These are phyloP conservation scores for Ogataea methylovora DNA, from an alignment of 805 yeast species.

Conservation along the genomic window DNA sequence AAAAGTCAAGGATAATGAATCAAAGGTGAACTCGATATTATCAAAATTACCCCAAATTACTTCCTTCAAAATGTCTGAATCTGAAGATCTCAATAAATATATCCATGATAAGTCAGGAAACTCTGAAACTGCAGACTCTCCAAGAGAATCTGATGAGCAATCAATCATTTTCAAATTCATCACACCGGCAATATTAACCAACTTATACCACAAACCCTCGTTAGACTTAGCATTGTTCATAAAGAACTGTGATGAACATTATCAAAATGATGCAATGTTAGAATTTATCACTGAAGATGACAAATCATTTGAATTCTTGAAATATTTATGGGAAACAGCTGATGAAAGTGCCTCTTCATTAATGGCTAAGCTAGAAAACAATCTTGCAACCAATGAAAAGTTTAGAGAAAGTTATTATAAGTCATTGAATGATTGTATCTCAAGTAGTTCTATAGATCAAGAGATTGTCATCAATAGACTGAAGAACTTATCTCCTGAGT, in stretches of 20 bases:
- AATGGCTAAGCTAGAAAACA: constrained; percentile 14
- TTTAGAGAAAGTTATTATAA: constrained; percentile 9
- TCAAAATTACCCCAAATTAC: constrained; percentile 7
- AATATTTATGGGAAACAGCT: constrained; percentile 6
- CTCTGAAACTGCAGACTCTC: constrained; percentile 1
- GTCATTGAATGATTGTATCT: constrained; percentile 6
- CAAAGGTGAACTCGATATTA: constrained; percentile 7
- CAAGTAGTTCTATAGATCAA: background rate
- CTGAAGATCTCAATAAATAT: constrained; percentile 13
- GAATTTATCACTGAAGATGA: constrained; percentile 6
- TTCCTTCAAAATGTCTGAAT: constrained; percentile 13
- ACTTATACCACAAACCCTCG: constrained; percentile 24
- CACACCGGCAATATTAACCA: constrained; percentile 24
- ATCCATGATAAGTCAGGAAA: constrained; percentile 10
- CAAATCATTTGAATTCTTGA: constrained; percentile 10
- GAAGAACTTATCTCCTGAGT: constrained; percentile 1
- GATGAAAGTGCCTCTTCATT: constrained; percentile 3
- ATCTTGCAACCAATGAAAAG: constrained; percentile 4
- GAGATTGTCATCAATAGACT: constrained; percentile 2
- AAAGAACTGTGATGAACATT: constrained; percentile 14
- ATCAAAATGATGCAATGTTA: constrained; percentile 12
- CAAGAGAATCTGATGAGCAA: constrained; percentile 2
- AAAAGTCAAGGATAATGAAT: constrained; percentile 19
- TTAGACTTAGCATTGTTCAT: constrained; percentile 12
- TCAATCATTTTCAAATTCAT: constrained; percentile 23